These are phyloP conservation scores for Globisporangium orthogonon DNA, from an alignment of 352 stramenopile species.

Conservation along the genomic window DNA sequence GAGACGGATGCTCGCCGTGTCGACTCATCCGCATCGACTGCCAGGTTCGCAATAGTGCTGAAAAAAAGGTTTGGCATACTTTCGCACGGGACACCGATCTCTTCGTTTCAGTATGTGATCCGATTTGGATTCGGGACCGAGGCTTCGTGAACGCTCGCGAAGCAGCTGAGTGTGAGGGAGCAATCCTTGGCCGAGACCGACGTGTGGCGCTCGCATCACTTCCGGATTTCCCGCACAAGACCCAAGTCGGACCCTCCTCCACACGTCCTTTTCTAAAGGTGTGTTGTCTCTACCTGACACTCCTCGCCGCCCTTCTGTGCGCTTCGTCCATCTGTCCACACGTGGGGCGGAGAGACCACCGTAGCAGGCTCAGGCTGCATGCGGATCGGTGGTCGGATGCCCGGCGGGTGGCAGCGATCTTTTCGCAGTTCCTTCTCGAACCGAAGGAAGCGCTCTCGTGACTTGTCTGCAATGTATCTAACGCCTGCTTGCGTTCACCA, in stretches of 20 bases:
- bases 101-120: neutral
- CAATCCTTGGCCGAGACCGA: neutral
- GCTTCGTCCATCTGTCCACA: neutral
- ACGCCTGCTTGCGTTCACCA: neutral
- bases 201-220: constrained; percentile 5
- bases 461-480: neutral
- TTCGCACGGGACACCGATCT: neutral
- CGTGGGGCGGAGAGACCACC: neutral
- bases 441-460: too few species aligned
- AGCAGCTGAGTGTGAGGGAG: neutral
- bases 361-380: neutral
- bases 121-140: neutral
- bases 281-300: neutral
- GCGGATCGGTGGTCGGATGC: too few species aligned
- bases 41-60: neutral
- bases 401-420: too few species aligned
- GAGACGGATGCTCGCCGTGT: neutral
- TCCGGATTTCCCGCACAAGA: constrained; percentile 8
- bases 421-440: too few species aligned
- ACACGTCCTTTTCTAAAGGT: neutral
- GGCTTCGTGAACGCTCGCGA: neutral
- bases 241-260: neutral
- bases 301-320: neutral
- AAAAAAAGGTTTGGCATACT: neutral
- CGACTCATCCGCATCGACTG: neutral